Evolutionary conservation across 306 rosid species (phyloP), one percentile per base, ranked within the genome.

Genomic region (barrel medic (Medicago truncatula)): DNA sequence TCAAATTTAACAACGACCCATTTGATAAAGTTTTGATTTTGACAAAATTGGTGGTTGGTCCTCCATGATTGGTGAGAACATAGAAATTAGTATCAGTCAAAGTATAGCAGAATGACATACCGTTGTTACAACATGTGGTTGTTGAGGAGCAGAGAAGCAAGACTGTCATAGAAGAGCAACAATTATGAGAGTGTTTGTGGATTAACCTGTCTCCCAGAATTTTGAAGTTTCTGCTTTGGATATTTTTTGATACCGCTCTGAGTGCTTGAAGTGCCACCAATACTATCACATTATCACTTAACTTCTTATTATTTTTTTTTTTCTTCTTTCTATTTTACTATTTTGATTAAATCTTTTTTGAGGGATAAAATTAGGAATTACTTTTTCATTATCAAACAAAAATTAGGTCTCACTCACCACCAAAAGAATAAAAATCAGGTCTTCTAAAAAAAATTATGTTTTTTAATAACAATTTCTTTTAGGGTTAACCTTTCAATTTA

Each of bases 61-160:
- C 73, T 31, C 85, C 88, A 69, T 75, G 76, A 73, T 53, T 67
- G 79, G 73, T 84, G 3, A 73, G 18, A 77, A 77, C 73, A 67
- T 65, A 79, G 14, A 82, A 49, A 62, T 80, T 83, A 63, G 77
- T 20, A 52, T 75, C 87, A 44, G 65, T 47, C 15, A 78, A 83
- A 74, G 81, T 67, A 80, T 80, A 69, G 61, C 77, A 77, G 71
- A 65, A 82, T 16, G 85, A 76, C 57, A 83, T 16, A 69, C 67
- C 58, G 74, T 81, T 77, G 74, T 81, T 77, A 80, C 83, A 76
- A 64, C 80, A 84, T 81, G 84, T 77, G 78, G 75, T 85, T 46
- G 78, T 84, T 60, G 92, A 80, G 52, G 90, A 84, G 62, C 85
- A 83, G 25, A 82, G 81, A 49, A 88, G 60, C 78, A 81, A 60